Base-by-base conservation (phyloP, 2,329 filamentous ascomycete species). In the Cryoendolithus antarcticus region DNA sequence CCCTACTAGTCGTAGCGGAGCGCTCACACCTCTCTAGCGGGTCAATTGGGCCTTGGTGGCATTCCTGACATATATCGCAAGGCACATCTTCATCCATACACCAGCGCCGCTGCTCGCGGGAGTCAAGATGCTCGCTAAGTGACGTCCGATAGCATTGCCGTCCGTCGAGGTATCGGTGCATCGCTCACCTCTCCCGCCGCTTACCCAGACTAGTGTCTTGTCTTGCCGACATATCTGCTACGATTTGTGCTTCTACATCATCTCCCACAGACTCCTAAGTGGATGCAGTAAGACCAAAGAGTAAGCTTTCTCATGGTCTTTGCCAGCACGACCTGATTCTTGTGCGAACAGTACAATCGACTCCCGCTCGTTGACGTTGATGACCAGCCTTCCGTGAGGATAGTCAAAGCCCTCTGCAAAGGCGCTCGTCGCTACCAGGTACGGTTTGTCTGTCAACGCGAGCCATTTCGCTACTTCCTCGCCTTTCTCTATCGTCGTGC, bases 321-420 rank as follows among this genome's bases (percentile, higher is more conserved):
- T 10, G 10, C 42, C 29, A n/a, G 34, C 39, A 24, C 27, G 21
- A 4, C 35, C 29, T 29, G 42, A 41, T 32, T 44, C 39, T 29
- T 44, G 21, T 10, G 35, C 34, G 28, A 44, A 44, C 4, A 30
- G n/a, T 9, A 44, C 29, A n/a, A 44, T 30, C 35, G 34, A 38
- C 6, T 41, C 30, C 10, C 29, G 38, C 21, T 41, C 38, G 38
- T 41, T 39, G 13, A 40, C 27, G 21, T 44, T 34, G 9, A 44
- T 35, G 34, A 36, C 35, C 24, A 44, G 32, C 6, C 34, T 15
- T 21, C 41, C 28, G 12, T 41, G 12, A 11, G 28, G 35, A 34
- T 41, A 39, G 30, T 43, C 40, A 13, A 43, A 35, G 7, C 40
- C 29, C 9, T 29, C 36, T 9, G 10, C 12, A 10, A 43, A 30